A percentile compares a stretch with the other conserved stretches of the same genome.
Evolutionary conservation across 805 yeast genomes (phyloP).

Genomic region (Candida taoyuanica): DNA sequence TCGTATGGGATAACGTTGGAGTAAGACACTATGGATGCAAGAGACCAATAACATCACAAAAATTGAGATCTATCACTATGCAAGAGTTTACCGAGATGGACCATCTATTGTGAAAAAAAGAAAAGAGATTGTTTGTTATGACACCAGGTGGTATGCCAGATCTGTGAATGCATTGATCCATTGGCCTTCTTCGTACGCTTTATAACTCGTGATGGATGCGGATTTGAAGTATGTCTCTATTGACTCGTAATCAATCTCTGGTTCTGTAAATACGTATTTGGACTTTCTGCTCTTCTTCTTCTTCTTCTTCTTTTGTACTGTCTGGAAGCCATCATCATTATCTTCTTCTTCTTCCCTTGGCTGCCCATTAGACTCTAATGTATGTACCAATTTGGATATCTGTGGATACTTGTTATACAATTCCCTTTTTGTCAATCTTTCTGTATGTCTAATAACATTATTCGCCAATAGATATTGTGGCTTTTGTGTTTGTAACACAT

Average conservation of each 20-base stretch:
- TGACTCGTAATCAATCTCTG: slow-evolving; percentile 31
- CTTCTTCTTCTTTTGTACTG: slow-evolving; percentile 16
- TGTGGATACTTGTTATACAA: slow-evolving; percentile 40
- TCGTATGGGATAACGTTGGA: slow-evolving; percentile 8
- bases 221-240: slow-evolving; percentile 31
- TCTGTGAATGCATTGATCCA: slow-evolving; percentile 55
- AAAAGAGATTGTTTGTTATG: slow-evolving; percentile 2
- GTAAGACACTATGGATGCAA: slow-evolving; percentile 25
- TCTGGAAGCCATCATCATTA: slow-evolving; percentile 19
- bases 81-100: slow-evolving; percentile 11
- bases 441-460: slow-evolving; percentile 49
- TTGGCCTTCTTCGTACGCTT: slow-evolving; percentile 29
- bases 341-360: slow-evolving; percentile 1
- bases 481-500: slow-evolving; percentile 28
- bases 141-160: slow-evolving; percentile 36
- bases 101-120: slow-evolving; percentile 1
- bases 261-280: slow-evolving; percentile 25
- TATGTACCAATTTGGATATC: slow-evolving; percentile 35
- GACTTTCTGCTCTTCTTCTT: slow-evolving; percentile 24
- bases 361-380: slow-evolving; percentile 1
- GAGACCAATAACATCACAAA: background rate
- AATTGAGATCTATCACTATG: slow-evolving; percentile 15
- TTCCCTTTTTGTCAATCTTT: slow-evolving; percentile 41
- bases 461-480: slow-evolving; percentile 48
- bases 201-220: slow-evolving; percentile 22